Percentiles rank a stretch among this genome's conserved stretches.
Evolutionary conservation across 805 yeast genomes (phyloP).

Genomic region (Wickerhamiella occidentalis): DNA sequence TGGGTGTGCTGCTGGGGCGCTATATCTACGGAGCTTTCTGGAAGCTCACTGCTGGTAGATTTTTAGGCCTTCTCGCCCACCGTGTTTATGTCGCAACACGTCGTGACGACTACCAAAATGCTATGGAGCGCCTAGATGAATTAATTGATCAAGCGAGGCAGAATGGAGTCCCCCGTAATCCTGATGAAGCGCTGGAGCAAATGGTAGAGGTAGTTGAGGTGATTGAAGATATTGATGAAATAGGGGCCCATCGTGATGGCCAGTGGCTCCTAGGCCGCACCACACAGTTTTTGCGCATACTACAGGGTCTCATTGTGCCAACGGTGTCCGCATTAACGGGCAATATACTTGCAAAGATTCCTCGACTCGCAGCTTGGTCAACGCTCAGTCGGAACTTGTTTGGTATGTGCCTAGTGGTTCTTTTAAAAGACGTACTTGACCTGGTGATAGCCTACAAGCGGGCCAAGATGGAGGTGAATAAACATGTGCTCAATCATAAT

Average conservation of each 20-base stretch:
- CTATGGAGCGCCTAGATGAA: slow-evolving; percentile 3
- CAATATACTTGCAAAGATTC: background rate
- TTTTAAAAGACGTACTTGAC: background rate
- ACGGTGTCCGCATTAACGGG: background rate
- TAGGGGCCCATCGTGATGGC: slow-evolving; percentile 1
- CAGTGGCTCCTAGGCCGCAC: background rate
- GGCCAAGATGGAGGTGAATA: background rate
- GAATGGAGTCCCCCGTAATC: background rate
- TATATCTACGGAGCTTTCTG: background rate
- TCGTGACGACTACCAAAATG: slow-evolving; percentile 1
- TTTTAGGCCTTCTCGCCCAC: background rate
- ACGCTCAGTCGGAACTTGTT: background rate
- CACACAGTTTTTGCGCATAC: background rate
- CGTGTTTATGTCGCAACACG: background rate
- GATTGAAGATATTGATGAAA: background rate
- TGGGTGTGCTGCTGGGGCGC: background rate
- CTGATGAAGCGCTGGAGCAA: background rate
- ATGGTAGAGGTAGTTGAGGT: background rate
- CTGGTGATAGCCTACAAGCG: slow-evolving; percentile 4
- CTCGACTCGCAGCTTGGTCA: background rate
- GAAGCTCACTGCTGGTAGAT: background rate
- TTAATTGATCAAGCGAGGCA: slow-evolving; percentile 4
- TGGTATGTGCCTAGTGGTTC: background rate
- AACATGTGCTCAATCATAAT: slow-evolving; percentile 1
- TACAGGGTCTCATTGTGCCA: background rate